Conservation (phyloP, 1,284 basidiomycete species). For the Cryptococcus sp. region DNA sequence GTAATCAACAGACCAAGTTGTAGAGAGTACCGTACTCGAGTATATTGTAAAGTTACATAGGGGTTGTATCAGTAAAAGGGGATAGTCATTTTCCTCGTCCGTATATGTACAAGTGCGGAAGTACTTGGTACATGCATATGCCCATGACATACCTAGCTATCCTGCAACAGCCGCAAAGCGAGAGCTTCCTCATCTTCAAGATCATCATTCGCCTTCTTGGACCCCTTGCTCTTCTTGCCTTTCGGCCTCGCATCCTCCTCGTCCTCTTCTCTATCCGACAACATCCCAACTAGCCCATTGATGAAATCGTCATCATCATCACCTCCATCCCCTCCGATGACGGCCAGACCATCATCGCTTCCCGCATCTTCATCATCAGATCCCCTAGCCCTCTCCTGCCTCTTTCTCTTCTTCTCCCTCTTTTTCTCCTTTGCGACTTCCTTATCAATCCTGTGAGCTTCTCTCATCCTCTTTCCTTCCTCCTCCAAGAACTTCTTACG, state of each 20-base stretch:
- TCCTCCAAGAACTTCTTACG: constrained; percentile 65
- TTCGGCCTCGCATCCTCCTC: constrained; percentile 7
- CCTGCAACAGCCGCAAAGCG: constrained; percentile 40
- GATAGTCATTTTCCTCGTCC: too few species aligned
- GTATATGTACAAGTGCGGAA: too few species aligned
- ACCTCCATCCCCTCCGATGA: constrained; percentile 19
- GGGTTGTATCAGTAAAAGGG: too few species aligned
- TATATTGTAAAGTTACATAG: too few species aligned
- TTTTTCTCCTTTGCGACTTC: constrained; percentile 81
- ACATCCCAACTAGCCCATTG: constrained; percentile 12
- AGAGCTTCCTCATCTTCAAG: constrained; percentile 47
- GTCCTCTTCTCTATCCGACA: neutral
- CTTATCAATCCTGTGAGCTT: constrained; percentile 70
- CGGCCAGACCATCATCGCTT: constrained; percentile 12
- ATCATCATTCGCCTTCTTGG: constrained; percentile 4
- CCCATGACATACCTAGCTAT: constrained; percentile 1
- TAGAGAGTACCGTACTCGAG: too few species aligned
- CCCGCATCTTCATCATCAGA: constrained; percentile 14
- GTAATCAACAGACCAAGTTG: too few species aligned
- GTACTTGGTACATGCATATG: too few species aligned
- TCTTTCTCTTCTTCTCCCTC: constrained; percentile 73
- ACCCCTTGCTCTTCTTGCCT: constrained; percentile 12
- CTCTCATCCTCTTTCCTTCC: constrained; percentile 66
- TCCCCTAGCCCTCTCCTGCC: constrained; percentile 72
- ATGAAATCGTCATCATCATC: constrained; percentile 10